These are phyloP conservation scores for Tetrahymena thermophila DNA, from an alignment of 73 alveolate genomes.

Conservation along the genomic window DNA sequence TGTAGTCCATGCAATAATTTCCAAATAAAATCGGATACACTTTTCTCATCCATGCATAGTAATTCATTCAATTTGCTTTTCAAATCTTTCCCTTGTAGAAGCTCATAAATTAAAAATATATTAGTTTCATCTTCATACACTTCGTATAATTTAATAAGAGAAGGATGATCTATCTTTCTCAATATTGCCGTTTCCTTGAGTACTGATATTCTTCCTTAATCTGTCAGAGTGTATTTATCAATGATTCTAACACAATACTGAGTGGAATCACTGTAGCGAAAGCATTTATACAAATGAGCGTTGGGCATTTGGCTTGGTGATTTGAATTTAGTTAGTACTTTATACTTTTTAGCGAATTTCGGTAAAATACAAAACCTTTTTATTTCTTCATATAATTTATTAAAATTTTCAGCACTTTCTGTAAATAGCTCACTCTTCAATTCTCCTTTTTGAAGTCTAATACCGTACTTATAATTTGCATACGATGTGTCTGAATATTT, in stretches of 20 bases:
- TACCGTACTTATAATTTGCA: slow-evolving; percentile 21
- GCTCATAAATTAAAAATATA: slow-evolving; percentile 16
- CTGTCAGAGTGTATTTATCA: slow-evolving; percentile 21
- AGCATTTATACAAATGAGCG: slow-evolving; percentile 8
- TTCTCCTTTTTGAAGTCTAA: slow-evolving; percentile 10
- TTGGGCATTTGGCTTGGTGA: slow-evolving; percentile 11
- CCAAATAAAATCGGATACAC: slow-evolving; percentile 18
- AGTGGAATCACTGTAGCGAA: slow-evolving; percentile 13
- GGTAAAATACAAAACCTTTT: slow-evolving; percentile 27
- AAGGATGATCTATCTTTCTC: slow-evolving; percentile 24
- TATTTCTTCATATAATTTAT: slow-evolving; percentile 10
- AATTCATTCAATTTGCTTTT: slow-evolving; percentile 18
- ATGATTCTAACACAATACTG: slow-evolving; percentile 17
- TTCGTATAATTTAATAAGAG: slow-evolving; percentile 14
- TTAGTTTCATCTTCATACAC: slow-evolving; percentile 33
- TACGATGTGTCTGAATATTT: slow-evolving; percentile 28
- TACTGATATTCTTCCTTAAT: not conserved
- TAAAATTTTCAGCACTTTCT: slow-evolving; percentile 11
- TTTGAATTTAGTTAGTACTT: slow-evolving; percentile 18
- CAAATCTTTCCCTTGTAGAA: slow-evolving; percentile 14
- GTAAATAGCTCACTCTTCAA: slow-evolving; percentile 24
- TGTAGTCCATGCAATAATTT: slow-evolving; percentile 11
- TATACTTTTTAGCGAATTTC: slow-evolving; percentile 29
- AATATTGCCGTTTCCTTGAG: slow-evolving; percentile 14
- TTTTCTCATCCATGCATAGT: slow-evolving; percentile 27